phyloP scores from a whole-genome alignment of 2,329 filamentous ascomycete species.

The Hymenoscyphus infarciens region DNA sequence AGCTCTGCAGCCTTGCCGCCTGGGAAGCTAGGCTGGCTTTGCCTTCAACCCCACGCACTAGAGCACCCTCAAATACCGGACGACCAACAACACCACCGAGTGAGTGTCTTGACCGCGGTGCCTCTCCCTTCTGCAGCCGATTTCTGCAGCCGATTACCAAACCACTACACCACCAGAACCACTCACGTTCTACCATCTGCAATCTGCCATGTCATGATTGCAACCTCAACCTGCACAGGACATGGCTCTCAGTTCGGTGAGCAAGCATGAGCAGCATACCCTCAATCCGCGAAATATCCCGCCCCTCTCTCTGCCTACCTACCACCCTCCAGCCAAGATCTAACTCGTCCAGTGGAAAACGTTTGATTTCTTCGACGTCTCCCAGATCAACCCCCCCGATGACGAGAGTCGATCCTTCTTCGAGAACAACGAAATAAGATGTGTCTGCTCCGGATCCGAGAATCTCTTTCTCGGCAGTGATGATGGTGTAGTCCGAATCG shows the following conservation, averaged over 20 bases:
- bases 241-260: constrained; percentile 24
- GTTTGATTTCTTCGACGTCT: constrained; percentile 98
- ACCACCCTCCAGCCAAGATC: constrained; percentile 6
- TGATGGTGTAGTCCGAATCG: constrained; percentile 82
- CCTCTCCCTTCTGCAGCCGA: neutral
- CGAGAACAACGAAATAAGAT: constrained; percentile 78
- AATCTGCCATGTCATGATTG: constrained; percentile 10
- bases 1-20: no score
- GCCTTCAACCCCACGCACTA: no score
- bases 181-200: neutral
- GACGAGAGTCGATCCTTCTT: constrained; percentile 75
- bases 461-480: constrained; percentile 85
- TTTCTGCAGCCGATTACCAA: neutral
- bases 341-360: constrained; percentile 73
- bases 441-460: constrained; percentile 80
- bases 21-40: no score
- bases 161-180: neutral
- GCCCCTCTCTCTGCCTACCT: neutral
- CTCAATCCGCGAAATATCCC: constrained; percentile 1
- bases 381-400: constrained; percentile 72
- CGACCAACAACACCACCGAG: neutral
- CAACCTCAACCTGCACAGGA: neutral
- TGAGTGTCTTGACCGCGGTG: neutral
- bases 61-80: no score
- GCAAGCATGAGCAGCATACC: no score